These are phyloP conservation scores for Plasmodium falciparum DNA, from an alignment of 169 alveolate species.

Conservation along the genomic window DNA sequence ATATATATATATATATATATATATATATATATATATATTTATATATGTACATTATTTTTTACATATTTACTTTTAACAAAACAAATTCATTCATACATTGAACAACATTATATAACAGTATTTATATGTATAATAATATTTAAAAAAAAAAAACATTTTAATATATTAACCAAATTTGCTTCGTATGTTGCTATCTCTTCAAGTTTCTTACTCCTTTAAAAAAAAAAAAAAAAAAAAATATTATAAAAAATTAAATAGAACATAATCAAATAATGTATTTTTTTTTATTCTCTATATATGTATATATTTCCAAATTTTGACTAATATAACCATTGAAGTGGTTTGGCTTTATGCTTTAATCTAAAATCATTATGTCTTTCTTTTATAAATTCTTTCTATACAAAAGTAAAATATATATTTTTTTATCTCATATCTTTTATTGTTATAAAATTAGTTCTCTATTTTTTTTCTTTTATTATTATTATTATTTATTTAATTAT, in stretches of 20 bases:
- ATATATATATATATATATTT: background rate
- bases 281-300: background rate
- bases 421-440: background rate
- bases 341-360: slow-evolving; percentile 52
- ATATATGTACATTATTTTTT: background rate
- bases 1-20: background rate
- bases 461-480: background rate
- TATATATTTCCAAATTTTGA: background rate
- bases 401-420: slow-evolving; percentile 9
- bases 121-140: no score
- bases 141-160: slow-evolving; percentile 15
- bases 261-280: background rate
- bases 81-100: no score
- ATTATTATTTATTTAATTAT: background rate
- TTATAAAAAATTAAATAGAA: background rate
- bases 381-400: slow-evolving; percentile 34
- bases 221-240: slow-evolving; percentile 30
- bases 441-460: background rate
- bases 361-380: slow-evolving; percentile 72
- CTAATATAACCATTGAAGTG: slow-evolving; percentile 28
- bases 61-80: no score
- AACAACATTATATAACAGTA: no score
- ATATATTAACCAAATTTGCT: slow-evolving; percentile 41
- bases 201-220: slow-evolving; percentile 34
- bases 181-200: slow-evolving; percentile 42